Percentiles rank a stretch among this genome's conserved stretches.
phyloP scores from a whole-genome alignment of 2,329 filamentous ascomycete genomes.

The Fusarium sp. region DNA sequence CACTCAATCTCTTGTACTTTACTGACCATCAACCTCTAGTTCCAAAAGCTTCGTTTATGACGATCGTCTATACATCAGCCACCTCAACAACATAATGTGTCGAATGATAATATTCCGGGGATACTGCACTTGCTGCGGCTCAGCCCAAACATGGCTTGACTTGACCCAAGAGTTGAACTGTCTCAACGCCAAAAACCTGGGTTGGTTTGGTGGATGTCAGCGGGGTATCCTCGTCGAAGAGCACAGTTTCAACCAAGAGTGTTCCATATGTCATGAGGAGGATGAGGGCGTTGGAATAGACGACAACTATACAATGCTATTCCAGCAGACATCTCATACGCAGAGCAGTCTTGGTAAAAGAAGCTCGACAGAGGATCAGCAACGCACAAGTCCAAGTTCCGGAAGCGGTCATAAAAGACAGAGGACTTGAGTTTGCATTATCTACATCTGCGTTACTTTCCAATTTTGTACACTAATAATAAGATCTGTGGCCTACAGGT shows the following conservation, averaged over 20 bases:
- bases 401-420: constrained; percentile 46
- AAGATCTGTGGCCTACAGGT: background rate
- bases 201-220: constrained; percentile 57
- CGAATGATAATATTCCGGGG: constrained; percentile 59
- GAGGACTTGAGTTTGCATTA: constrained; percentile 41
- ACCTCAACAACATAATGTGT: constrained; percentile 54
- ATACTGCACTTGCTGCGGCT: constrained; percentile 56
- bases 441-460: background rate
- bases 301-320: constrained; percentile 40
- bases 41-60: background rate
- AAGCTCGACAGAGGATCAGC: constrained; percentile 31
- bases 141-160: constrained; percentile 56
- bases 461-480: background rate
- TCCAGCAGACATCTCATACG: constrained; percentile 5
- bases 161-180: constrained; percentile 60
- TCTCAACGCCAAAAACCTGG: constrained; percentile 62
- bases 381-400: constrained; percentile 2
- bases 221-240: constrained; percentile 56
- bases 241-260: constrained; percentile 61
- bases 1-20: background rate
- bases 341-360: constrained; percentile 34
- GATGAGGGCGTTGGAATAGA: constrained; percentile 57
- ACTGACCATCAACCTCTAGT: constrained; percentile 4
- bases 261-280: constrained; percentile 56
- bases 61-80: constrained; percentile 9